Evolutionary conservation across 371 early-diverging fungal genomes (phyloP).

Genomic region (Apophysomyces ossiformis): DNA sequence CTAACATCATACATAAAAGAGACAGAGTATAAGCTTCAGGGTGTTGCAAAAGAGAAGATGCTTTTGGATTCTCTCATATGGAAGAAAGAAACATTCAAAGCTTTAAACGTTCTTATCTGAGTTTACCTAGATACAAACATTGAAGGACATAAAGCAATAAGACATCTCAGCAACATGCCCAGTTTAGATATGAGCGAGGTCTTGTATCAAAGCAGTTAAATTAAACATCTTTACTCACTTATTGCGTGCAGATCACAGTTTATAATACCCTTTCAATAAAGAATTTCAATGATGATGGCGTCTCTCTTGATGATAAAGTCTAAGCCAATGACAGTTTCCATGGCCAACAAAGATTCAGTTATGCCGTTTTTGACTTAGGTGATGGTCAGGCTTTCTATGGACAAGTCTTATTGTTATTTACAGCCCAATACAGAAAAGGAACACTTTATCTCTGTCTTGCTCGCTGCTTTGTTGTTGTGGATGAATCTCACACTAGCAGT

Average conservation of each 20-base stretch:
- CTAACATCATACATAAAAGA: too few relatives aligned
- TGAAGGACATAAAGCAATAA: neutral
- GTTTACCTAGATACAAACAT: neutral
- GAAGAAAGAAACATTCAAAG: neutral
- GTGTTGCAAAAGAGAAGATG: neutral
- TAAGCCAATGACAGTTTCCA: neutral
- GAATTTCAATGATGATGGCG: neutral
- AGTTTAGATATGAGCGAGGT: neutral
- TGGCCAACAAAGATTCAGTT: too few relatives aligned
- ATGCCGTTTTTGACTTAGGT: neutral
- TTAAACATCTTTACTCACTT: neutral
- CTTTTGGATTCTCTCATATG: neutral
- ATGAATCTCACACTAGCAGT: neutral
- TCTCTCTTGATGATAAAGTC: neutral
- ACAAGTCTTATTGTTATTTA: neutral
- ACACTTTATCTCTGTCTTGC: neutral
- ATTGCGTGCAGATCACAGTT: neutral
- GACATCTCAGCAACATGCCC: neutral
- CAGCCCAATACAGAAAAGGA: neutral
- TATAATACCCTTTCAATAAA: neutral
- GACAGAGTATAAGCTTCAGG: neutral
- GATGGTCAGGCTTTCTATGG: neutral
- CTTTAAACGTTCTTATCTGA: neutral
- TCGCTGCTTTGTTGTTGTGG: neutral
- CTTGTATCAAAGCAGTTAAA: neutral